Evolutionary conservation across 306 rosid genomes (phyloP), one percentile per base, ranked within the genome.

Genomic region (Cucurbita maxima): DNA sequence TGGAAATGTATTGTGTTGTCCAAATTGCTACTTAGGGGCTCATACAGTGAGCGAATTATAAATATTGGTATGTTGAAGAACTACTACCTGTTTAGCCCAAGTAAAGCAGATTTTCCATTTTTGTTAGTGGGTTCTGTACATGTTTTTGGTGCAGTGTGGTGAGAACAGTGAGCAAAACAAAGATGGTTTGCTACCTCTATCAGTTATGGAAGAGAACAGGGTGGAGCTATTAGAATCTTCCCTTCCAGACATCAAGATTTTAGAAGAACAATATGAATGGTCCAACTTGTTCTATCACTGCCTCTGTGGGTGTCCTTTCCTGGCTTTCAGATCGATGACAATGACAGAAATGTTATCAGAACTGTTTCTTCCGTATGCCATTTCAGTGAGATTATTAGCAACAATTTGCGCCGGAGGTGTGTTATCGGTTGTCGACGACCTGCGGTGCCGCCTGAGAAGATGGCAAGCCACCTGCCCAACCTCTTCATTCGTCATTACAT

Each of bases 401-500:
- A 86, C 91, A 73, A 80, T 77, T 79, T 90, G 93, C 59, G 96
- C 89, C 3, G 91, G 82, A 62, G 89, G 75, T 45, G 47, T 74
- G 71, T 86, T 89, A 41, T 84, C 89, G 10, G 54, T 43, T 0
- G 75, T 70, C 45, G 80, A 56, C 25, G 60, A 78, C 80, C 91
- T 82, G 9, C 91, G 86, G 4, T 84, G 83, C 77, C 93, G 70
- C 78, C 96, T 84, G 34, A 90, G 84, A 76, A 88, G 80, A 78
- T 63, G 88, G 54, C 93, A 82, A 12, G 96, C 96, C 19, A 84
- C 86, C 80, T 88, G 91, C 50, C 93, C 96, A 0, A 90, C 96
- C 80, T 90, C 96, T 75, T 90, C 88, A 77, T 90, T 90, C 4
- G 83, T 88, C 91, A 90, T 84, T 40, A 90, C 96, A 75, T 90